Evolutionary conservation across 208 protist species (phyloP), one percentile per base, ranked within the genome.

Genomic region (Leishmania mexicana): DNA sequence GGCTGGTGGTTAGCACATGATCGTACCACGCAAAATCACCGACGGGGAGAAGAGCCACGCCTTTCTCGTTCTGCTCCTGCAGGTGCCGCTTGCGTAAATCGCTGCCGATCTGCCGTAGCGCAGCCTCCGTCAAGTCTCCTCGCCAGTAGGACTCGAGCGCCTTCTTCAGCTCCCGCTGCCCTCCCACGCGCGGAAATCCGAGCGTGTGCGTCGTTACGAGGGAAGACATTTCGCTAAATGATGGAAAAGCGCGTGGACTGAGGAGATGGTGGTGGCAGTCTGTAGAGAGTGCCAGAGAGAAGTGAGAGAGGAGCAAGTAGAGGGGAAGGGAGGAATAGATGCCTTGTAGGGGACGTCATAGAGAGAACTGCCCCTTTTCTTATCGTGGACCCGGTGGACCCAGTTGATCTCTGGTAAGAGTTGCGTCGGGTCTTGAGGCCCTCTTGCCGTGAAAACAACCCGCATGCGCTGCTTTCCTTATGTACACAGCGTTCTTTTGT

Each of bases 141-240:
- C 79, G 74, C 96, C 95, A 98, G 81, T 96, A 98, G 5, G 84
- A 79, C 85, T 98, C 96, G 60, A 98, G 88, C 94, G 86, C 45
- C 45, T 73, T 73, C 42, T 73, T 73, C 6, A 73, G 45, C 68
- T 73, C 68, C 42, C 68, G 68, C 77, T 96, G 90, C 58, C 84
- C 88, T 31, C 95, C 96, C 85, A 97, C 90, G 47, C 95, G 87
- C 35, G 96, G 96, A 80, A 96, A 97, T 35, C 95, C 95, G 40
- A 97, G 83, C 4, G 88, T 94, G 81, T 94, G 90, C 38, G 84
- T 88, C 7, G 88, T 35, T 51, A 92, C 19, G 42, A 45, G 42
- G 57, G 77, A 76, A 38, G 74, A 8, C 51, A 62, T 76, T 68
- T 51, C 17, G 13, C 8, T 45, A 40, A 45, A 28, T 28, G 35